Evolutionary conservation across 2,329 filamentous ascomycete genomes (phyloP).

Genomic region (Dactylellina sp.): DNA sequence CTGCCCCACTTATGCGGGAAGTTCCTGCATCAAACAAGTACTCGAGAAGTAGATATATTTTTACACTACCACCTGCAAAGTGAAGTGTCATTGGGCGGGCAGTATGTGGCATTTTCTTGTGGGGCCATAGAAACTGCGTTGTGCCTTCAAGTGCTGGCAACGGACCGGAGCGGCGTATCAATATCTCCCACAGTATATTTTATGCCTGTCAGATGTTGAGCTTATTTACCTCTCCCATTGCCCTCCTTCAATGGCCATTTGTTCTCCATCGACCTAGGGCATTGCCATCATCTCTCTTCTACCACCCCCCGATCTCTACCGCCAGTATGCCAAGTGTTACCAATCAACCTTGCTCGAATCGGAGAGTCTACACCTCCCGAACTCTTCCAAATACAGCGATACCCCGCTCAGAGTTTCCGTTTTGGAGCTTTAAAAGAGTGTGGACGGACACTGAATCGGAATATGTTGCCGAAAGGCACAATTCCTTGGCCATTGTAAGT

Average conservation of each 20-base stretch:
- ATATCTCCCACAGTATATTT: neutral
- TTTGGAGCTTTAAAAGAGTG: constrained; percentile 19
- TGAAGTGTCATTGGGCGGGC: constrained; percentile 23
- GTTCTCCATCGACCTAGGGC: too few species aligned
- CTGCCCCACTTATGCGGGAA: too few species aligned
- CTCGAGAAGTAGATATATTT: constrained; percentile 3
- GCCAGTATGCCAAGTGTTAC: constrained; percentile 1
- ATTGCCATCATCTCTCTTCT: neutral
- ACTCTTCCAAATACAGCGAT: neutral
- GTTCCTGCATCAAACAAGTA: neutral
- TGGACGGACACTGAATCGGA: constrained; percentile 12
- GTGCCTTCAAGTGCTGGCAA: neutral
- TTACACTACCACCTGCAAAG: constrained; percentile 12
- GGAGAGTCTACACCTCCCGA: constrained; percentile 13
- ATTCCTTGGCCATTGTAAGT: constrained; percentile 12
- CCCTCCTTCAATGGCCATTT: too few species aligned
- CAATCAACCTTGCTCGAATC: neutral
- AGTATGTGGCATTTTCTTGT: constrained; percentile 19
- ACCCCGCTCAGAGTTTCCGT: constrained; percentile 9
- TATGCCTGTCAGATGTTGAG: neutral
- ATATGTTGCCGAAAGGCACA: constrained; percentile 17
- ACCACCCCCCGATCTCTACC: neutral
- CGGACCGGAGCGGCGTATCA: neutral
- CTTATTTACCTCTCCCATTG: neutral
- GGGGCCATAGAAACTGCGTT: constrained; percentile 11